These are phyloP conservation scores for Mycena indigotica DNA, from an alignment of 768 basidiomycete genomes.

Conservation along the genomic window DNA sequence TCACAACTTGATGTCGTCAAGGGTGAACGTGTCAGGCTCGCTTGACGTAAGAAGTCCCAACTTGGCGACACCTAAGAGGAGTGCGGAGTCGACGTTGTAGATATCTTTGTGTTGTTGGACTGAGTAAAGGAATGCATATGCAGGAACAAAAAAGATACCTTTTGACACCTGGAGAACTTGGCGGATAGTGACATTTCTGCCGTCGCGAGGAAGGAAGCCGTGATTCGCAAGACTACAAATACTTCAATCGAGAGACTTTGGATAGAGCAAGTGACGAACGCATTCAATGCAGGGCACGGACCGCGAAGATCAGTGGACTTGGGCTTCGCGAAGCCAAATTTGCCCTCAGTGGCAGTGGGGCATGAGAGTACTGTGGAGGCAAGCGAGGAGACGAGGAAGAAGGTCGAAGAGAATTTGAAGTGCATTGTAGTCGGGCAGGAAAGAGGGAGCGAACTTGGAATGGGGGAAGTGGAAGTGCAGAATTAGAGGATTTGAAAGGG, in stretches of 20 bases:
- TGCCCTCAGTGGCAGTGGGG: conserved; percentile 5
- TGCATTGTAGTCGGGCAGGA: not conserved
- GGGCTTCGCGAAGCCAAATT: conserved; percentile 15
- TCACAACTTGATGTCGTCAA: conserved; percentile 23
- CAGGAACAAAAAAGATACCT: not conserved
- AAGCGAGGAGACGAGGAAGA: not conserved
- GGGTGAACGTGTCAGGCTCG: conserved; percentile 21
- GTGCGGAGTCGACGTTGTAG: conserved; percentile 19
- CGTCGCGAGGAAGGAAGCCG: conserved; percentile 19
- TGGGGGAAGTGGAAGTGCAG: not conserved
- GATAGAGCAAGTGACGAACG: conserved; percentile 1
- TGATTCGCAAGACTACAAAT: conserved; percentile 14
- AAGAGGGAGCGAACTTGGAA: not conserved
- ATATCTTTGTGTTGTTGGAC: conserved; percentile 5
- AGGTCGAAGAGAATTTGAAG: not conserved
- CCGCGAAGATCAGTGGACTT: conserved; percentile 13
- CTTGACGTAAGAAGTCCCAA: conserved; percentile 22
- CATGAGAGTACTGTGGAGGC: not conserved
- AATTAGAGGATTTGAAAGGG: not conserved
- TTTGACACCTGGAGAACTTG: conserved; percentile 11
- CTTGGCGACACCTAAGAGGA: conserved; percentile 16
- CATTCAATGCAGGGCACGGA: conserved; percentile 19
- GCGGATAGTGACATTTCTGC: conserved; percentile 15
- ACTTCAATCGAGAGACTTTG: not conserved
- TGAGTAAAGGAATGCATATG: not conserved